A percentile compares a stretch with the other conserved stretches of the same genome.
phyloP scores from a whole-genome alignment of 495 filamentous ascomycete species.

The Pyronema domesticum region DNA sequence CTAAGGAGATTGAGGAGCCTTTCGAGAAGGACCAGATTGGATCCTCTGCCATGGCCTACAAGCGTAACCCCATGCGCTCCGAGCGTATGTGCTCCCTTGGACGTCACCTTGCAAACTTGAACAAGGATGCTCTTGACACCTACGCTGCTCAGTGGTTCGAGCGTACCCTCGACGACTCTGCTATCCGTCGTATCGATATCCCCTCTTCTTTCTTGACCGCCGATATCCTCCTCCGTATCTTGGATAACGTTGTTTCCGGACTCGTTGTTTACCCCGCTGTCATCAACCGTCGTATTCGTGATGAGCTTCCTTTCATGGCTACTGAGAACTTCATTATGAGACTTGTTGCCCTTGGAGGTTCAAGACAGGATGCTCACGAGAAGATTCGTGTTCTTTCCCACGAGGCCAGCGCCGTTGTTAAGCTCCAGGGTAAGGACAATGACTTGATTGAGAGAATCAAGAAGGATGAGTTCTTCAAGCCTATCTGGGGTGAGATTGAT shows the following conservation, averaged over 20 bases:
- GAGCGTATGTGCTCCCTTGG: slow-evolving; percentile 70
- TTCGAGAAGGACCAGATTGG: slow-evolving; percentile 69
- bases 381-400: slow-evolving; percentile 78
- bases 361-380: slow-evolving; percentile 84
- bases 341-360: slow-evolving; percentile 53
- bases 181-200: slow-evolving; percentile 33
- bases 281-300: slow-evolving; percentile 48
- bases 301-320: slow-evolving; percentile 81
- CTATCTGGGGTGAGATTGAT: slow-evolving; percentile 63
- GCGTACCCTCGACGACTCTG: slow-evolving; percentile 29
- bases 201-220: slow-evolving; percentile 67
- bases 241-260: slow-evolving; percentile 69
- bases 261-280: slow-evolving; percentile 74
- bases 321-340: slow-evolving; percentile 82
- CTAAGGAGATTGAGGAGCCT: slow-evolving; percentile 81
- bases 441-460: slow-evolving; percentile 72
- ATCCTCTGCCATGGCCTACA: slow-evolving; percentile 57
- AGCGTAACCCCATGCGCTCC: slow-evolving; percentile 76
- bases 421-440: slow-evolving; percentile 60
- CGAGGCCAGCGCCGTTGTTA: slow-evolving; percentile 63
- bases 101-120: slow-evolving; percentile 47
- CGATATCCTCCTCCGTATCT: slow-evolving; percentile 61
- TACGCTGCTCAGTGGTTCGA: slow-evolving; percentile 75
- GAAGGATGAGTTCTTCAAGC: slow-evolving; percentile 56
- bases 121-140: slow-evolving; percentile 54